Base-by-base conservation (phyloP, 2,329 filamentous ascomycete genomes). In the Calonectria fujianensis region DNA sequence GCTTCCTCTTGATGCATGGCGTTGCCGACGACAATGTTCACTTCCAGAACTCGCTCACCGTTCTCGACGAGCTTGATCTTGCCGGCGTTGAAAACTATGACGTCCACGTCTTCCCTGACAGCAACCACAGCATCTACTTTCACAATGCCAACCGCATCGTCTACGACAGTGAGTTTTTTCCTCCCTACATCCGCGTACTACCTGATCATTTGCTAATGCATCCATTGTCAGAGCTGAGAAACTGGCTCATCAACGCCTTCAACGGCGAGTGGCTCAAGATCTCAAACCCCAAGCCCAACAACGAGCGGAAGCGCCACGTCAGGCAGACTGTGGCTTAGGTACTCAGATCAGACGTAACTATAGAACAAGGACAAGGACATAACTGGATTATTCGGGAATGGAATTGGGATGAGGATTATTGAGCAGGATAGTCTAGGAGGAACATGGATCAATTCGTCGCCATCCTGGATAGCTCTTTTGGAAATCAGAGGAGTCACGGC, bases 1-100 rank as follows among this genome's bases (percentile, higher is more conserved):
- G 96, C 39, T 99, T 98, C 87, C 88, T 99, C 50, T 84, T 99
- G 80, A 98, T 98, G 95, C 97, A 99, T 83, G 97, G 97, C 79
- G 91, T 96, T n/a, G 94, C 94, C 10, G 97, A 99, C 82, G 97
- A 99, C 85, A 99, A 99, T 81, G 97, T 99, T 16, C 97, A 99
- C 84, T 93, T 98, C 85, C 97, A 99, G 85, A 98, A 98, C 85
- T 96, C 96, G 0, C 90, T 98, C 73, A 94, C 93, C 1, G 86
- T 99, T 75, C 88, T 99, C 61, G 97, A 99, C 84, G 93, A 93
- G 80, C 89, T 99, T 57, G 95, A 99, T 86, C 82, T 98, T 68
- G 93, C 89, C 0, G 91, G 92, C 16, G 91, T 98, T 4, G 93
- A 96, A 84, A 99, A 99, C 82, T 99, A 98, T 81, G 97, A 99